Evolutionary conservation across 148 eudicot species (phyloP), one percentile per base, ranked within the genome.

Genomic region (Vaccinium macrocarpon): DNA sequence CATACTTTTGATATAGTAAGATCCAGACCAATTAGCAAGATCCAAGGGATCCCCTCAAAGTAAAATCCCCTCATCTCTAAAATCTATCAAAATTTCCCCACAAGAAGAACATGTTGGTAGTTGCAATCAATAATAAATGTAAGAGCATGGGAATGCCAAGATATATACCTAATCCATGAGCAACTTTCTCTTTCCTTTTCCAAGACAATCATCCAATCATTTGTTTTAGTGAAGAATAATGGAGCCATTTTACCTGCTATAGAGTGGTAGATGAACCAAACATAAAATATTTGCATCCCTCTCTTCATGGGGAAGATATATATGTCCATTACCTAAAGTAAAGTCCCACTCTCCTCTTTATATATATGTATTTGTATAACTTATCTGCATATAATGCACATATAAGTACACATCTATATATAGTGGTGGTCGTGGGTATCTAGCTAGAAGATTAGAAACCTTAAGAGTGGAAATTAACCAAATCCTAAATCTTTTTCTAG

Each of bases 171-270:
- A 90, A 87, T 84, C 85, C 91, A 87, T 79, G 59, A n/a, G 86
- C 78, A 49, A 79, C 79, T 70, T 70, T 35, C 80, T 74, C 76
- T 59, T 84, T 64, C 61, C 72, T 80, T 78, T 75, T 85, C 56
- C 77, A 68, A 59, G 86, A 25, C 72, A 27, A 66, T 90, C 91
- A 91, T 35, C 38, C 38, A 35, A 91, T 93, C 88, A 91, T 91
- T 90, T 90, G 74, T 79, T 85, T 73, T 55, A 11, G 23, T 9
- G 46, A 23, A 21, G 90, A 91, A 88, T 89, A 89, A 90, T 87
- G 84, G 87, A 71, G 83, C 86, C 86, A 88, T 87, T 88, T 76
- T 83, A 85, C 87, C 88, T 83, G 80, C 88, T 82, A 62, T 62
- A 86, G 49, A 42, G 77, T 77, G 78, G 85, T 73, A 59, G 86